Conservation (phyloP, 169 alveolate species). For the Theileria orientalis region DNA sequence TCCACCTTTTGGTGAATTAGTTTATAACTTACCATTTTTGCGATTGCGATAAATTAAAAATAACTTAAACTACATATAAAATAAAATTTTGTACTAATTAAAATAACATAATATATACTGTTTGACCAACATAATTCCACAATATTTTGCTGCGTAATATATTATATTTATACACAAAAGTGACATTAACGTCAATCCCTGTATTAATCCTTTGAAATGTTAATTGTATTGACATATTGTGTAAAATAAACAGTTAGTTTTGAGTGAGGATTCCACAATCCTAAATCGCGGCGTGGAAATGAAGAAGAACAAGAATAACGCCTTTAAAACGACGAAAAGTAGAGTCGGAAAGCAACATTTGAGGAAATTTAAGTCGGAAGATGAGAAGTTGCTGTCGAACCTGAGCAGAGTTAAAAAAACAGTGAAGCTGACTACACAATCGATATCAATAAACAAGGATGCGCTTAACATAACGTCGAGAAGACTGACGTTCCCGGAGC, state of each 20-base stretch:
- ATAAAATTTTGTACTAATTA: neutral
- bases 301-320: neutral
- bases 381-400: conserved; percentile 49
- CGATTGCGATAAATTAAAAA: conserved; percentile 56
- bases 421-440: conserved; percentile 46
- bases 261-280: neutral
- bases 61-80: neutral
- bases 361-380: conserved; percentile 41
- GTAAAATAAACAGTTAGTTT: too few relatives aligned
- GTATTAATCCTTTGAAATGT: neutral
- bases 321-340: conserved; percentile 27
- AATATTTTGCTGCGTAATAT: neutral
- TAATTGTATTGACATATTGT: too few relatives aligned
- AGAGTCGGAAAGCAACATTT: conserved; percentile 43
- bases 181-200: too few relatives aligned
- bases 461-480: conserved; percentile 50
- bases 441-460: conserved; percentile 57
- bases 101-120: neutral
- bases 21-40: conserved; percentile 43
- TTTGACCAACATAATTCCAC: neutral
- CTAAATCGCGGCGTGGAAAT: neutral
- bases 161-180: neutral
- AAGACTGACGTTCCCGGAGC: conserved; percentile 55
- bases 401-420: conserved; percentile 32
- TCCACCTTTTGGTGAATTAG: conserved; percentile 43